Evolutionary conservation across 176 grass and related monocot species (phyloP).

Genomic region (Oryza meyeriana): DNA sequence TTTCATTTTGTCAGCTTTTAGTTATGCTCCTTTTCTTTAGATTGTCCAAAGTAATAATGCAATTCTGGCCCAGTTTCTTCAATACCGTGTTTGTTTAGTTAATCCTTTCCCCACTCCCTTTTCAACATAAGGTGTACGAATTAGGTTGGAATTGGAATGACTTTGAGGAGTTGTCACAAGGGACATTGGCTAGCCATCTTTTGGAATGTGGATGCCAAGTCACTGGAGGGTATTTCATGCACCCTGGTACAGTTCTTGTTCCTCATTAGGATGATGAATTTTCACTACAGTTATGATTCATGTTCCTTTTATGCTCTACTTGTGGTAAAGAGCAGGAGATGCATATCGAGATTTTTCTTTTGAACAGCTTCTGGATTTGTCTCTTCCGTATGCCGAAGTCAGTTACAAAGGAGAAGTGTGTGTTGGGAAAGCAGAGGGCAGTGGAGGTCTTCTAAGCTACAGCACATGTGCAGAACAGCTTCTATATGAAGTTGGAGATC

Average conservation of each 20-base stretch:
- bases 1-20: background rate
- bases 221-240: slow-evolving; percentile 98
- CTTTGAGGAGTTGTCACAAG: slow-evolving; percentile 65
- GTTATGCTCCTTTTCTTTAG: background rate
- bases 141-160: slow-evolving; percentile 91
- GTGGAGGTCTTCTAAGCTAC: slow-evolving; percentile 65
- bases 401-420: slow-evolving; percentile 73
- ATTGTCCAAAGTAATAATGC: background rate
- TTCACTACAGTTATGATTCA: slow-evolving; percentile 2
- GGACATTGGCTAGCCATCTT: slow-evolving; percentile 87
- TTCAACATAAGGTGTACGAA: slow-evolving; percentile 73
- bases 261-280: slow-evolving; percentile 10
- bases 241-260: slow-evolving; percentile 64
- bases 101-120: slow-evolving; percentile 31
- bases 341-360: slow-evolving; percentile 66
- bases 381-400: slow-evolving; percentile 91
- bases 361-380: slow-evolving; percentile 74
- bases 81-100: background rate
- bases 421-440: slow-evolving; percentile 69
- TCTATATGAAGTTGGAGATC: slow-evolving; percentile 90
- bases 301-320: slow-evolving; percentile 21
- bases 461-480: slow-evolving; percentile 90
- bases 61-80: background rate
- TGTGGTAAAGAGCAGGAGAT: slow-evolving; percentile 73
- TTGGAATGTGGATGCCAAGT: slow-evolving; percentile 98